Evolutionary conservation across 352 stramenopile species (phyloP), one percentile per base, ranked within the genome.

Genomic region (Globisporangium solare): DNA sequence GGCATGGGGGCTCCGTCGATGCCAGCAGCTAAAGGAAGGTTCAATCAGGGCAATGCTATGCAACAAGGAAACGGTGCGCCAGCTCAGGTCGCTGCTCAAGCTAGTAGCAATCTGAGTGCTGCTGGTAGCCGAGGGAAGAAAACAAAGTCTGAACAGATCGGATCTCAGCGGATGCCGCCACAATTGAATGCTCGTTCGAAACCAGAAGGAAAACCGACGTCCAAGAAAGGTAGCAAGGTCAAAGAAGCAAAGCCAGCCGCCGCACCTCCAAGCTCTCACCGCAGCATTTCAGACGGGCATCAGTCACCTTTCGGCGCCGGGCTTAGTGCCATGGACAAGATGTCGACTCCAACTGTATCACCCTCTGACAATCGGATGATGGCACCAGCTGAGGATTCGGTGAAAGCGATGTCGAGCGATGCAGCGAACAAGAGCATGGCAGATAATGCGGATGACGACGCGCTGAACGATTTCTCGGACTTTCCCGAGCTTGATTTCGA

Each of bases 401-500:
- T 35, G 18, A 64, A 62, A 57, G 21, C 47, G 54, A 64, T 64
- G 21, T 48, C 49, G 17, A 18, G 52, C 13, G 57, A 59, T 49
- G 46, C 56, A 18, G 49, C 56, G 20, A 52, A 20, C 31, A 63
- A 63, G 11, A 41, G 31, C 13, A 39, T 18, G 22, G 13, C 17
- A 21, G 54, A 51, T 24, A 43, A 37, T 47, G 54, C 60, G 0
- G 74, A 86, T 17, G 73, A 88, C 31, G 79, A 87, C 57, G 65
- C 68, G 20, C 59, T 92, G 64, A 84, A 89, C 52, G 83, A 87
- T 54, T 92, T 92, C 51, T 65, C 67, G 4, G 80, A 92, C 56
- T 89, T 93, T 40, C 70, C 76, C 2, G 80, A 83, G 43, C 69
- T 93, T 27, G 79, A 88, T 59, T 88, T 93, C 55, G 72, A 77